Conservation (phyloP, 2,329 filamentous ascomycete species). For the Colletotrichum lini region DNA sequence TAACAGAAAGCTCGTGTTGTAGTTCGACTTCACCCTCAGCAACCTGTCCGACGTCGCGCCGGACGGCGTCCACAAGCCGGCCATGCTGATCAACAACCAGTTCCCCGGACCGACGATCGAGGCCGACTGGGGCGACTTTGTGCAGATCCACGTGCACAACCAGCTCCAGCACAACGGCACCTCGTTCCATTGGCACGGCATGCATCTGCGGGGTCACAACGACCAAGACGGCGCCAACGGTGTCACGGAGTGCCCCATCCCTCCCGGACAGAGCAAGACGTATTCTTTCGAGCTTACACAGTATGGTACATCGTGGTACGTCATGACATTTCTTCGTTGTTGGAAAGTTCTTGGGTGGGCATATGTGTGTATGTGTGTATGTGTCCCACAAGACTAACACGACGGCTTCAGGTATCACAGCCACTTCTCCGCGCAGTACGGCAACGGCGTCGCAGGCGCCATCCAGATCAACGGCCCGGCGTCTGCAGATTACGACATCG, state of each 20-base stretch:
- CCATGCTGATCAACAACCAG: conserved; percentile 63
- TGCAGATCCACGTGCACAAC: conserved; percentile 73
- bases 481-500: conserved; percentile 67
- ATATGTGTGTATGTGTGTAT: not conserved
- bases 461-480: conserved; percentile 66
- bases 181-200: conserved; percentile 64
- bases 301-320: conserved; percentile 54
- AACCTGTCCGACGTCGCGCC: conserved; percentile 44
- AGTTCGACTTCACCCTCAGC: conserved; percentile 49
- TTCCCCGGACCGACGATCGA: conserved; percentile 67
- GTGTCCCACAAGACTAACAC: conserved; percentile 11
- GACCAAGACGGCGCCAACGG: conserved; percentile 61
- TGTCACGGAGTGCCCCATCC: conserved; percentile 60
- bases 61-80: conserved; percentile 46
- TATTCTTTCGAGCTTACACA: conserved; percentile 55
- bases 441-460: conserved; percentile 65
- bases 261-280: conserved; percentile 51
- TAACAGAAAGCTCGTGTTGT: not conserved
- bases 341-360: not conserved
- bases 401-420: conserved; percentile 61
- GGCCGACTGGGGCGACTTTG: conserved; percentile 59
- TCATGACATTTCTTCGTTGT: not conserved
- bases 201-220: conserved; percentile 60
- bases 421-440: conserved; percentile 66
- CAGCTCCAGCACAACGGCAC: conserved; percentile 66